These are phyloP conservation scores for Eimeria necatrix DNA, from an alignment of 169 alveolate genomes.

Conservation along the genomic window DNA sequence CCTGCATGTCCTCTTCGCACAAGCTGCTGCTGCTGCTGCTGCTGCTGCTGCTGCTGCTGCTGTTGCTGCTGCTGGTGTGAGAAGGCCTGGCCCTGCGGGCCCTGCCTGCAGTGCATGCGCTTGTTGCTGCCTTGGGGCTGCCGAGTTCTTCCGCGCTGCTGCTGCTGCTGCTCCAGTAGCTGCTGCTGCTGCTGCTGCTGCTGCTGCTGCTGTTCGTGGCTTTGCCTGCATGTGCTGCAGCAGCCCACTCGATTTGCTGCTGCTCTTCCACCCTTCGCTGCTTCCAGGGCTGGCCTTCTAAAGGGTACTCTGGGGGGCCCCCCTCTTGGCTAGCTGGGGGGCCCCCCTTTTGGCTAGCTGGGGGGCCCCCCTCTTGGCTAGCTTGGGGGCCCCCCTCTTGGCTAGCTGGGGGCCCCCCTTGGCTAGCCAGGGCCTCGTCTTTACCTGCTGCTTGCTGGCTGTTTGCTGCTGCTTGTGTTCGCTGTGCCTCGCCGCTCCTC, in stretches of 20 bases:
- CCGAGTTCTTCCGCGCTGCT: background rate
- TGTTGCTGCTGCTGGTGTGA: conserved; percentile 7
- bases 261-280: background rate
- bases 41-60: background rate
- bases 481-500: background rate
- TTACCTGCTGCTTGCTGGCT: background rate
- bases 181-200: conserved; percentile 34
- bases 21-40: conserved; percentile 43
- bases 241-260: background rate
- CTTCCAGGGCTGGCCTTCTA: background rate
- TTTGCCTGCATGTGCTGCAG: background rate
- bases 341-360: too few species aligned
- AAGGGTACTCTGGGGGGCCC: too few species aligned
- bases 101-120: background rate
- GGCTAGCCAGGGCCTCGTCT: background rate
- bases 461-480: background rate
- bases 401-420: too few species aligned
- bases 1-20: background rate
- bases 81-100: background rate
- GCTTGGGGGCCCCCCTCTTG: too few species aligned
- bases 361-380: too few species aligned
- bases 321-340: too few species aligned
- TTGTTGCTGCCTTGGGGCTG: background rate
- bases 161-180: background rate
- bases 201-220: conserved; percentile 28